Conservation (phyloP, 2,329 filamentous ascomycete genomes). For the Cercospora beticola region DNA sequence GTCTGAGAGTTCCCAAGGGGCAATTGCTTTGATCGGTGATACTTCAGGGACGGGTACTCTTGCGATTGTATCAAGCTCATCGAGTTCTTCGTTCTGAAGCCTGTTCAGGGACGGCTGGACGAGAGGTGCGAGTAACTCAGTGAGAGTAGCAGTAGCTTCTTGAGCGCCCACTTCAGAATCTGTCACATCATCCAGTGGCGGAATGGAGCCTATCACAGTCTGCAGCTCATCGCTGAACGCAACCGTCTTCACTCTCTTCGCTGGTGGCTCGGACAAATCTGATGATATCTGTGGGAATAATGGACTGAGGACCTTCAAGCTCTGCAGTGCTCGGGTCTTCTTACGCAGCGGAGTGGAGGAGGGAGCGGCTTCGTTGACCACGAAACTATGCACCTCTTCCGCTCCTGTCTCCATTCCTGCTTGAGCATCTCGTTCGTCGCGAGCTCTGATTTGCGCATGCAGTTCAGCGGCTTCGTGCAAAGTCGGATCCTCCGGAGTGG, state of each 20-base stretch:
- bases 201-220: conserved; percentile 38
- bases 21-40: conserved; percentile 43
- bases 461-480: conserved; percentile 27
- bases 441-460: conserved; percentile 36
- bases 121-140: conserved; percentile 39
- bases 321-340: conserved; percentile 35
- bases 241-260: conserved; percentile 44
- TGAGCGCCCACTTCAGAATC: conserved; percentile 24
- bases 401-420: conserved; percentile 21
- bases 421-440: conserved; percentile 25
- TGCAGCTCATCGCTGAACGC: conserved; percentile 41
- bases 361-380: background rate
- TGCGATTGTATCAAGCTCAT: conserved; percentile 48
- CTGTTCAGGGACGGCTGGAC: conserved; percentile 39
- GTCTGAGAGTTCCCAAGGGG: conserved; percentile 49
- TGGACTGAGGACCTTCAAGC: conserved; percentile 49
- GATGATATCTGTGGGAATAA: conserved; percentile 41
- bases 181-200: conserved; percentile 29
- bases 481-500: conserved; percentile 34
- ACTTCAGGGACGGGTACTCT: conserved; percentile 52
- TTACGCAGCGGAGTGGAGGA: conserved; percentile 37
- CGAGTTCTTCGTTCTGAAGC: conserved; percentile 48
- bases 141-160: conserved; percentile 37
- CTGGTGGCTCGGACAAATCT: conserved; percentile 38
- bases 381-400: background rate